These are phyloP conservation scores for Cenchrus americanus DNA, from an alignment of 176 grass and related monocot genomes.

Conservation along the genomic window DNA sequence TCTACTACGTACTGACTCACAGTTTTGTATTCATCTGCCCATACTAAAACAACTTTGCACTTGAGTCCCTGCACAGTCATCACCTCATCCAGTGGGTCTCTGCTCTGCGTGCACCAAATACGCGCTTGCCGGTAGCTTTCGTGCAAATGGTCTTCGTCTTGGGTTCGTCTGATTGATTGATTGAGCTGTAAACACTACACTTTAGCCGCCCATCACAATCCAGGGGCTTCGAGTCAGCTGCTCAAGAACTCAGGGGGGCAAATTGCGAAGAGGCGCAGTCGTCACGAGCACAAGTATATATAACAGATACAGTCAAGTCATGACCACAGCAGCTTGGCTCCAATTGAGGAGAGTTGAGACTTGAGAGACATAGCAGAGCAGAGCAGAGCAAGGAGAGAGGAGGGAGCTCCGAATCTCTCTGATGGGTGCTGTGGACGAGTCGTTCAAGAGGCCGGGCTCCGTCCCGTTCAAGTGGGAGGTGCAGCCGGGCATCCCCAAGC, in stretches of 20 bases:
- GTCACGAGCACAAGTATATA: neutral
- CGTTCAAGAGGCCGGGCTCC: conserved; percentile 42
- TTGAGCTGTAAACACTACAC: neutral
- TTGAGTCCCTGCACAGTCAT: neutral
- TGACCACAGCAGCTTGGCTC: neutral
- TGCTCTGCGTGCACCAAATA: neutral
- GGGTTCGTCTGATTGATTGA: neutral
- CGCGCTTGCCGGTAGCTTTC: neutral
- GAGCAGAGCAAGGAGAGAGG: neutral
- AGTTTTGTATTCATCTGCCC: neutral
- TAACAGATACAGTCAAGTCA: too few species aligned
- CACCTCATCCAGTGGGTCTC: neutral
- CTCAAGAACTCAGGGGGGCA: neutral
- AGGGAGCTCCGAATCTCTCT: too few species aligned
- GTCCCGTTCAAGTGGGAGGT: conserved; percentile 58
- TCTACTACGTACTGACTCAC: neutral
- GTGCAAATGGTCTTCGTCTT: neutral
- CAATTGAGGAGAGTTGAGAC: neutral
- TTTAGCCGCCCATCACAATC: too few species aligned
- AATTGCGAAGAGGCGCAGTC: neutral
- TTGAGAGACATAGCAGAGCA: neutral
- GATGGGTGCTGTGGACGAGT: conserved; percentile 42
- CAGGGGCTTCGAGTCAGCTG: neutral
- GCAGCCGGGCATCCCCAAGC: conserved; percentile 52
- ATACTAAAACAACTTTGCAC: neutral